phyloP scores from a whole-genome alignment of 2,329 filamentous ascomycete species.

The Arachnomyces sp. region DNA sequence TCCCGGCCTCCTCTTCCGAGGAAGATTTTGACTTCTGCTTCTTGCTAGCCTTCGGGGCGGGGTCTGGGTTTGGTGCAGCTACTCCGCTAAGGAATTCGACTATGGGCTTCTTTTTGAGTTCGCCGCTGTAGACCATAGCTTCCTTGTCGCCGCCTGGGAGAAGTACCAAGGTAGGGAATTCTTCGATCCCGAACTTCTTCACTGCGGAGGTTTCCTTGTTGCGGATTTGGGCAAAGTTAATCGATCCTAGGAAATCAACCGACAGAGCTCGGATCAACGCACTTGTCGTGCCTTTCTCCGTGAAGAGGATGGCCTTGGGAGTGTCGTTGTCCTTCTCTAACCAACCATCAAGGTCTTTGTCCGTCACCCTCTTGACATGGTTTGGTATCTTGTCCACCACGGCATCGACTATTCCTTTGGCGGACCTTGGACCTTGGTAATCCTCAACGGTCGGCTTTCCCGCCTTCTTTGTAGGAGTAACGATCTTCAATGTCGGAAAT shows the following conservation, averaged over 20 bases:
- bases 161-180: constrained; percentile 74
- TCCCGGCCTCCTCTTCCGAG: constrained; percentile 29
- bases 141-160: constrained; percentile 64
- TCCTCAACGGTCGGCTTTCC: constrained; percentile 79
- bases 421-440: constrained; percentile 74
- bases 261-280: constrained; percentile 75
- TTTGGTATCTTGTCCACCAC: constrained; percentile 86
- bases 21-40: constrained; percentile 11
- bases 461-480: constrained; percentile 73
- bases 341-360: constrained; percentile 72
- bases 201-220: constrained; percentile 68
- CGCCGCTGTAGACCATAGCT: constrained; percentile 67
- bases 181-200: constrained; percentile 65
- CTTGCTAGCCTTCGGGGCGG: constrained; percentile 42
- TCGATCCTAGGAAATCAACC: constrained; percentile 77
- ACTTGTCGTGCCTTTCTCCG: constrained; percentile 83
- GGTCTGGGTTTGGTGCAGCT: constrained; percentile 71
- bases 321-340: constrained; percentile 58
- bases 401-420: constrained; percentile 80
- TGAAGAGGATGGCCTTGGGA: constrained; percentile 85
- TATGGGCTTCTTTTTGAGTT: constrained; percentile 77
- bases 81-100: constrained; percentile 74
- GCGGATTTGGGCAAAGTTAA: constrained; percentile 74
- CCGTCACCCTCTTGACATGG: constrained; percentile 72
- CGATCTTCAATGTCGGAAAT: constrained; percentile 92